Percentiles rank a stretch among this genome's conserved stretches.
These are phyloP conservation scores for Amborella trichopoda DNA, from an alignment of 164 flowering plant species.

Conservation along the genomic window DNA sequence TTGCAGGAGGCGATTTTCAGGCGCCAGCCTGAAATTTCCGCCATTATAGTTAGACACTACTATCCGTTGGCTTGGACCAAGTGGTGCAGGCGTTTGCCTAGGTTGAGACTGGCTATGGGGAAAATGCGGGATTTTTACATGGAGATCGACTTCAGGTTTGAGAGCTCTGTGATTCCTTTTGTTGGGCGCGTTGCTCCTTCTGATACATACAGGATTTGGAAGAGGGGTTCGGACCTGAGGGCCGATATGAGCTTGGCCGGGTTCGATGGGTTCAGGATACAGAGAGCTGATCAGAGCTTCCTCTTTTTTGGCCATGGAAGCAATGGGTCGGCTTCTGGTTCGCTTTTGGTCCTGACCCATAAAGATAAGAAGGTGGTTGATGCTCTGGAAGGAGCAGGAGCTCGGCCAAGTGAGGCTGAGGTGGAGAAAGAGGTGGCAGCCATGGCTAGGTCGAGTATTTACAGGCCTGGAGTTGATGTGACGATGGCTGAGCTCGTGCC, in stretches of 20 bases:
- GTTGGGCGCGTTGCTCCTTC: conserved; percentile 97
- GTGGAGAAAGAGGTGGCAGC: conserved; percentile 93
- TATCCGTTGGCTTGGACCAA: conserved; percentile 99
- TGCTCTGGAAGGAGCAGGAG: conserved; percentile 96
- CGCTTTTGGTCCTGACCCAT: conserved; percentile 84
- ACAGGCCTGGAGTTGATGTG: conserved; percentile 97
- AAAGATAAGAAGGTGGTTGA: conserved; percentile 93
- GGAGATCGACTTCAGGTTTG: conserved; percentile 96
- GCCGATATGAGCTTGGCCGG: conserved; percentile 99
- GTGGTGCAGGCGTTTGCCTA: conserved; percentile 96
- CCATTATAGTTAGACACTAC: conserved; percentile 88
- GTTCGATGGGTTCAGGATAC: conserved; percentile 94
- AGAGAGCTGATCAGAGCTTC: conserved; percentile 91
- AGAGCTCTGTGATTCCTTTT: conserved; percentile 96
- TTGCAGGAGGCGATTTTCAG: conserved; percentile 95
- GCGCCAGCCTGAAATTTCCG: conserved; percentile 77
- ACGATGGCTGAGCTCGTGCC: conserved; percentile 95
- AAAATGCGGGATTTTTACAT: conserved; percentile 92
- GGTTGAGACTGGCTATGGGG: conserved; percentile 62
- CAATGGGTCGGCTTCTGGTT: conserved; percentile 44
- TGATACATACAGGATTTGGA: conserved; percentile 95
- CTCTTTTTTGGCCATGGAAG: conserved; percentile 83
- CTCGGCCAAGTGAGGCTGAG: conserved; percentile 84
- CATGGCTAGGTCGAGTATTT: conserved; percentile 98
- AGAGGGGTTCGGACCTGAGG: conserved; percentile 93